Evolutionary conservation across 257 asterid genomes (phyloP), one percentile per base, ranked within the genome.

Genomic region (Scutellaria galericulata): DNA sequence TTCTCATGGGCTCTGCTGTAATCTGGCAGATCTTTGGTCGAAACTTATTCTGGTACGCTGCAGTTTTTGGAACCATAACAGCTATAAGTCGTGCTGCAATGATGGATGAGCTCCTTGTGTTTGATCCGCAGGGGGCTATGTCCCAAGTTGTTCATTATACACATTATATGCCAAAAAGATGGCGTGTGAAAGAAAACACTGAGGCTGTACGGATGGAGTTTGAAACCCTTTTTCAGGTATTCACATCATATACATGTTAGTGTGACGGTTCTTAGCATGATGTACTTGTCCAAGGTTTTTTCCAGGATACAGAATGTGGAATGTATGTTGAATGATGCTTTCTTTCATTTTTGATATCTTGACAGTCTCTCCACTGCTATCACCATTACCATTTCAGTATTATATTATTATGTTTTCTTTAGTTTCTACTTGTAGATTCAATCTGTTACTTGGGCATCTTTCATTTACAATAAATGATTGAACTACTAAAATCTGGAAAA

Each of bases 1-100:
- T 20, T 50, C 56, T 82, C 55, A 64, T 44, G 62, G 42, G 52
- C 40, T 58, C 54, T 75, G 11, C 18, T 66, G 73, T 39, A 68
- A 80, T 52, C 51, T 62, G 85, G 82, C 94, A 95, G 98, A 87
- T 95, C 80, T 87, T 87, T 72, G 99, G 99, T 66, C 96, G 97
- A 73, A 95, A 90, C 76, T 90, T 95, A 65, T 85, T 95, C 70
- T 95, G 99, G 98, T 95, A 90, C 75, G 94, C 98, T 63, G 99
- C 99, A 15, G 98, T 95, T 75, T 92, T 95, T 70, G 99, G 99
- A 59, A 84, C 99, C 66, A 85, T 95, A 81, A 95, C 98, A 74
- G 99, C 99, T 75, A 85, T 95, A 52, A 92, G 96, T 88, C 83
- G 99, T 50, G 97, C 98, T 63, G 94, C 92, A 39, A 73, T 88